These are phyloP conservation scores for Hypoxylon sp. DNA, from an alignment of 2,329 filamentous ascomycete genomes.

Conservation along the genomic window DNA sequence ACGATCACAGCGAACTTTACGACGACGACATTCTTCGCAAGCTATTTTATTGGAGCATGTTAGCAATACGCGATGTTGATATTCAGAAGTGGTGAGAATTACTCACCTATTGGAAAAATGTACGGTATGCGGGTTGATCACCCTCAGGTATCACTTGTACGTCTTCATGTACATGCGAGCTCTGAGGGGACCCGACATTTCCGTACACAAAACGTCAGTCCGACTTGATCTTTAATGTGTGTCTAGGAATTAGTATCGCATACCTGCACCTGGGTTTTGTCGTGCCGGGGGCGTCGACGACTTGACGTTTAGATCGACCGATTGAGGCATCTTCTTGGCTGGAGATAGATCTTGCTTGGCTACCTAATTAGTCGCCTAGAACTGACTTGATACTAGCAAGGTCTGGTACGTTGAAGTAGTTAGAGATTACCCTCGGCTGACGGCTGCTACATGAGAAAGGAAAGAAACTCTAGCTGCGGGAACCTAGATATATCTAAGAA, in stretches of 20 bases:
- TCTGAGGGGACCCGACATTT: slow-evolving; percentile 27
- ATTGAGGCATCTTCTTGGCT: slow-evolving; percentile 37
- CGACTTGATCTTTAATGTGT: slow-evolving; percentile 2
- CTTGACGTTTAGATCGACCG: slow-evolving; percentile 38
- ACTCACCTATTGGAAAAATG: slow-evolving; percentile 15
- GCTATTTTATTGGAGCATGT: slow-evolving; percentile 15
- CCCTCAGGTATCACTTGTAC: slow-evolving; percentile 34
- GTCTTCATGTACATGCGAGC: slow-evolving; percentile 14
- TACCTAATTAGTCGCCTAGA: slow-evolving; percentile 8
- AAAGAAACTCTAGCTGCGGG: slow-evolving; percentile 18
- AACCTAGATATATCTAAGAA: slow-evolving; percentile 35
- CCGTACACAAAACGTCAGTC: slow-evolving; percentile 12
- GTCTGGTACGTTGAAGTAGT: slow-evolving; percentile 15
- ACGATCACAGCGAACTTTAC: slow-evolving; percentile 43
- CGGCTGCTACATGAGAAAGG: slow-evolving; percentile 8
- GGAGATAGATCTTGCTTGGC: slow-evolving; percentile 16
- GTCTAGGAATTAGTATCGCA: slow-evolving; percentile 19
- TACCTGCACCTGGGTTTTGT: slow-evolving; percentile 44
- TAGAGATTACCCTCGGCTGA: slow-evolving; percentile 23
- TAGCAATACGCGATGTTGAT: slow-evolving; percentile 1
- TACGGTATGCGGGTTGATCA: slow-evolving; percentile 24
- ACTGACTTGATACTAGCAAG: slow-evolving; percentile 12
- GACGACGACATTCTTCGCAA: slow-evolving; percentile 44
- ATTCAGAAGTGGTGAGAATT: slow-evolving; percentile 6
- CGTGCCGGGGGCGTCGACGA: slow-evolving; percentile 37